Evolutionary conservation across 2,329 filamentous ascomycete genomes (phyloP).

Genomic region (Scleromitrula shiraiana): DNA sequence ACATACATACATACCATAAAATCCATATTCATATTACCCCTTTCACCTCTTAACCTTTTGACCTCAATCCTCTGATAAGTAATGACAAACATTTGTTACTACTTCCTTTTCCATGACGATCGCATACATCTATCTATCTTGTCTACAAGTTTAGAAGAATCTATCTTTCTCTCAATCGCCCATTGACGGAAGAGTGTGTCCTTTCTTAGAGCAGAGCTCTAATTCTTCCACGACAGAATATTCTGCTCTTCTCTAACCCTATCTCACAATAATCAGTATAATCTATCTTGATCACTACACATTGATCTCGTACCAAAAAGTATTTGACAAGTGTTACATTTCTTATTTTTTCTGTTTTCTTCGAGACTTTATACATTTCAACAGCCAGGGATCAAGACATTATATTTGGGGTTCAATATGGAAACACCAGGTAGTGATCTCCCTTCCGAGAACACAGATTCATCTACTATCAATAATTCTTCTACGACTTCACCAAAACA

Average conservation of each 20-base stretch:
- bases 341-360: conserved; percentile 19
- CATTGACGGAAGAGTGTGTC: neutral
- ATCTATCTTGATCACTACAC: conserved; percentile 22
- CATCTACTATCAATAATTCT: conserved; percentile 19
- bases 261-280: conserved; percentile 10
- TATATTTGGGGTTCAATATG: conserved; percentile 18
- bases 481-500: conserved; percentile 12
- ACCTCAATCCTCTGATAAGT: no score
- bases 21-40: no score
- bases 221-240: conserved; percentile 1
- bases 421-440: conserved; percentile 21
- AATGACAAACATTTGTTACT: no score
- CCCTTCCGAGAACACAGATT: conserved; percentile 25
- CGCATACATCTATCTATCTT: neutral
- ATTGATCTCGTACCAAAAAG: conserved; percentile 16
- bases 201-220: neutral
- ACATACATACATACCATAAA: no score
- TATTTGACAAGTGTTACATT: conserved; percentile 21
- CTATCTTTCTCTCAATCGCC: neutral
- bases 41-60: no score
- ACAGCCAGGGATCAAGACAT: conserved; percentile 1
- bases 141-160: no score
- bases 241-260: neutral
- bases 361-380: conserved; percentile 9
- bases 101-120: neutral